phyloP scores from a whole-genome alignment of 805 yeast species.

The Peterozyma toletana region DNA sequence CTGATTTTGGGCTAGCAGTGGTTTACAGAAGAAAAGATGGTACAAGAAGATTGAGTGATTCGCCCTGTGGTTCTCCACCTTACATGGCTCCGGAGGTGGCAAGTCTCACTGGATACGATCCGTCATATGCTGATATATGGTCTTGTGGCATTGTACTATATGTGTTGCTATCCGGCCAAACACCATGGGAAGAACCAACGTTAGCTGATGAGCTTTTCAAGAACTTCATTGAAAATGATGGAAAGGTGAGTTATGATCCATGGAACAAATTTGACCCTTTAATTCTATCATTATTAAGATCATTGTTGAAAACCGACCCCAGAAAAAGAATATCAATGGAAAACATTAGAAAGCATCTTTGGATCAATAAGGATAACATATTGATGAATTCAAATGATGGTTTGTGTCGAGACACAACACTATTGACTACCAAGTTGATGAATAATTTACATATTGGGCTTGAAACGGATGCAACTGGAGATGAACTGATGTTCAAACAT shows the following conservation, averaged over 20 bases:
- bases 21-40: slow-evolving; percentile 46
- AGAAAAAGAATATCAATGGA: slow-evolving; percentile 31
- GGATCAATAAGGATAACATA: slow-evolving; percentile 41
- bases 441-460: slow-evolving; percentile 45
- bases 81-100: slow-evolving; percentile 74
- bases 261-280: slow-evolving; percentile 48
- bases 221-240: slow-evolving; percentile 33
- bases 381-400: slow-evolving; percentile 37
- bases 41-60: slow-evolving; percentile 33
- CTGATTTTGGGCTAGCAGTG: slow-evolving; percentile 73
- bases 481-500: slow-evolving; percentile 13
- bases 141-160: slow-evolving; percentile 60
- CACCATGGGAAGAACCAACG: slow-evolving; percentile 68
- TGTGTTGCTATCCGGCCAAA: slow-evolving; percentile 56
- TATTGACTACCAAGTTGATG: slow-evolving; percentile 42
- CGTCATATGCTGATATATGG: slow-evolving; percentile 60
- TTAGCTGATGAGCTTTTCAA: slow-evolving; percentile 40
- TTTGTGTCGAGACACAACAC: slow-evolving; percentile 43
- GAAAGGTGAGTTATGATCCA: slow-evolving; percentile 37
- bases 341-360: slow-evolving; percentile 41
- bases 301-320: slow-evolving; percentile 44
- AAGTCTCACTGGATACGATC: slow-evolving; percentile 40
- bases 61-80: slow-evolving; percentile 69
- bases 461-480: slow-evolving; percentile 32
- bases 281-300: slow-evolving; percentile 43